phyloP scores from a whole-genome alignment of 768 basidiomycete genomes.

The Naematelia aurantialba region DNA sequence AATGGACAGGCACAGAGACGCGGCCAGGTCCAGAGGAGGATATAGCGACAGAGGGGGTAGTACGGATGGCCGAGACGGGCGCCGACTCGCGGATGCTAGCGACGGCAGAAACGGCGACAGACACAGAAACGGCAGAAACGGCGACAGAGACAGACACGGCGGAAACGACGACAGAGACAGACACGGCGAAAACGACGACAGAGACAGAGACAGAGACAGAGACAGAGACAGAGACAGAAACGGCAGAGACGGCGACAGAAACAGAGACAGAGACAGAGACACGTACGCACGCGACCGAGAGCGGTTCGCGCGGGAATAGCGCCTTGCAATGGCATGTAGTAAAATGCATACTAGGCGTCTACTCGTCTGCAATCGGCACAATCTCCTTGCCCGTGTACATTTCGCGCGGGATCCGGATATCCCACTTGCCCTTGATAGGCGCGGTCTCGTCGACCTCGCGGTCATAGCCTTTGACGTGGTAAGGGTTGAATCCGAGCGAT shows the following conservation, averaged over 20 bases:
- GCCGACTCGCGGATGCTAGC: no score
- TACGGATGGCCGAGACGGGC: no score
- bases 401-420: not conserved
- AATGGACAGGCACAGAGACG: not conserved
- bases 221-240: not conserved
- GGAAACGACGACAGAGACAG: no score
- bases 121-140: no score
- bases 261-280: slow-evolving; percentile 11
- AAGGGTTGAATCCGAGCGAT: not conserved
- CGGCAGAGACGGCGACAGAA: not conserved
- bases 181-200: no score
- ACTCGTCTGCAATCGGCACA: not conserved
- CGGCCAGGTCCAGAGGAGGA: no score
- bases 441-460: not conserved
- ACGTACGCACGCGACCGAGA: not conserved
- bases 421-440: not conserved
- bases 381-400: not conserved
- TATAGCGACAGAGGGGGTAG: no score
- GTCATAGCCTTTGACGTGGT: not conserved
- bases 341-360: not conserved
- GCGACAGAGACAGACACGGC: no score
- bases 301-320: no score
- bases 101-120: no score
- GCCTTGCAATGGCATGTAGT: no score
- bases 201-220: no score